These are phyloP conservation scores for Nemania sp. DNA, from an alignment of 2,329 filamentous ascomycete genomes.

Conservation along the genomic window DNA sequence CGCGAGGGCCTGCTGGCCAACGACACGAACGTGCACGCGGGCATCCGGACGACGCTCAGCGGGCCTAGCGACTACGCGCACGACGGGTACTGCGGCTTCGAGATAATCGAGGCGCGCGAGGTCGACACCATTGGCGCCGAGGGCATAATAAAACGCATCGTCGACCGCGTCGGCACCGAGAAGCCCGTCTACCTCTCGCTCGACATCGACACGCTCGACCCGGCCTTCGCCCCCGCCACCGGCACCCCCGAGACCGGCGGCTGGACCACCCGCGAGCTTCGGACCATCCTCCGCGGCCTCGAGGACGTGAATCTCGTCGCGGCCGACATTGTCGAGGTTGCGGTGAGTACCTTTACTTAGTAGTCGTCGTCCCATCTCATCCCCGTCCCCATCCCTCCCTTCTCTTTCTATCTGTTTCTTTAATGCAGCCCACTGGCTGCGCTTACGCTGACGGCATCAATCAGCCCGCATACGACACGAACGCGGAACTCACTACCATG, in stretches of 20 bases:
- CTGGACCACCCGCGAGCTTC: slow-evolving; percentile 74
- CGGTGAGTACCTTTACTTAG: slow-evolving; percentile 44
- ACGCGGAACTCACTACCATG: slow-evolving; percentile 63
- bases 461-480: slow-evolving; percentile 64
- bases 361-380: too few species aligned
- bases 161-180: slow-evolving; percentile 72
- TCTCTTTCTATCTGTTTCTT: background rate
- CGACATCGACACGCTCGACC: slow-evolving; percentile 88
- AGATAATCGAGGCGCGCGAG: slow-evolving; percentile 74
- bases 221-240: slow-evolving; percentile 77
- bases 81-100: slow-evolving; percentile 82
- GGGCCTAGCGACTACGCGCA: slow-evolving; percentile 83
- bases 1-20: slow-evolving; percentile 79
- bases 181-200: slow-evolving; percentile 81
- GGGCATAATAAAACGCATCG: slow-evolving; percentile 79
- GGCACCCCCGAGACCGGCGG: slow-evolving; percentile 78
- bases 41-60: slow-evolving; percentile 80
- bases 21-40: slow-evolving; percentile 85
- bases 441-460: background rate
- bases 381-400: too few species aligned
- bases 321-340: slow-evolving; percentile 75
- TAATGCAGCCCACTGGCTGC: background rate
- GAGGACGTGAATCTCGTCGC: slow-evolving; percentile 71
- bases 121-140: slow-evolving; percentile 59
- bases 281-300: slow-evolving; percentile 71